These are phyloP conservation scores for Oldenlandia corymbosa DNA, from an alignment of 257 asterid genomes.

Conservation along the genomic window DNA sequence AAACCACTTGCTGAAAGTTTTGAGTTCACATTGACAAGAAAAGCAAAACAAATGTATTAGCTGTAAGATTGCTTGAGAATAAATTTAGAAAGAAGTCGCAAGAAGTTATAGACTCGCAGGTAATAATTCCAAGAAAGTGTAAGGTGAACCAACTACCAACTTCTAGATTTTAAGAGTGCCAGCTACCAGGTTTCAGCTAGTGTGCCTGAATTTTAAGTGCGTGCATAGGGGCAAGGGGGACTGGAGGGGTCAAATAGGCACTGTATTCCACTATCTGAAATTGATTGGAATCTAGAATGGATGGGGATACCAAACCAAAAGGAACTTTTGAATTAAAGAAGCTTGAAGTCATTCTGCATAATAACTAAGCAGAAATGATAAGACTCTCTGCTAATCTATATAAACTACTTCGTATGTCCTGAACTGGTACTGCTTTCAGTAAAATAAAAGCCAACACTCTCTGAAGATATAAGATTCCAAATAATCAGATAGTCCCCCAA, in stretches of 20 bases:
- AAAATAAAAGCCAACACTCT: background rate
- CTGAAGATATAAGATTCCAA: background rate
- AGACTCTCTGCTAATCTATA: background rate
- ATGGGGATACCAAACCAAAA: too few species aligned
- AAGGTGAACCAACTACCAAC: too few species aligned
- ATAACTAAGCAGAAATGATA: background rate
- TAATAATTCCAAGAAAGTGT: background rate
- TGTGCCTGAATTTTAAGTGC: too few species aligned
- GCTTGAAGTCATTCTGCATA: background rate
- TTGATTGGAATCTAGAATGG: too few species aligned
- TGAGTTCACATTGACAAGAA: constrained; percentile 17
- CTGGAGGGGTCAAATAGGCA: too few species aligned
- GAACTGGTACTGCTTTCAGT: background rate
- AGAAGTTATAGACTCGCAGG: background rate
- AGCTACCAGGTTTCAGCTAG: too few species aligned
- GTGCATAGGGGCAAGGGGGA: too few species aligned
- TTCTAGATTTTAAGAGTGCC: background rate
- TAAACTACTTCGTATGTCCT: background rate
- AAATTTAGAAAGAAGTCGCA: background rate
- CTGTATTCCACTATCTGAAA: too few species aligned
- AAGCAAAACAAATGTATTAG: constrained; percentile 15
- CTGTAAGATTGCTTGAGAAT: background rate
- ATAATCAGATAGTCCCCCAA: background rate
- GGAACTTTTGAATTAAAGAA: too few species aligned
- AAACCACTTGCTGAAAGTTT: constrained; percentile 82